Base-by-base conservation (phyloP, 257 asterid genomes). In the Plectranthus barbatus region DNA sequence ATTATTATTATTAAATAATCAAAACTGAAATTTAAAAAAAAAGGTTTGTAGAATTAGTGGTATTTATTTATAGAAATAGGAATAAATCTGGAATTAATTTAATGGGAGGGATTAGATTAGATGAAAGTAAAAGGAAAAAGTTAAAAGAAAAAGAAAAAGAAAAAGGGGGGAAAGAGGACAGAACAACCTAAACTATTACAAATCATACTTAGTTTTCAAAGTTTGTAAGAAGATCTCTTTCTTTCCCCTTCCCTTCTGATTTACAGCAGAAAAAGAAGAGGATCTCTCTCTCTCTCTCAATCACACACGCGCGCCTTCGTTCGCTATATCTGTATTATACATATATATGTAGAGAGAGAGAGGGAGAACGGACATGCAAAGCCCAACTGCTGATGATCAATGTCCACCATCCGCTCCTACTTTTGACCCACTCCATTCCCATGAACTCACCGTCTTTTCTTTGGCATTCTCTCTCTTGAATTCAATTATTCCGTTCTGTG, bases 351-450 rank as follows among this genome's bases (percentile, higher is more conserved):
- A 24, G 70, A 70, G 20, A 57, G 15, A 62, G 15, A 46, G 73
- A 62, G 13, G 24, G 18, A 49, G 20, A 37, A n/a, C 15, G 61
- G 73, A 77, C 83, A 77, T 82, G 92, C 90, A 80, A 74, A 75
- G 29, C 65, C 76, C 80, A 73, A 76, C 64, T 40, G 68, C 66
- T 64, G 69, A 73, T 71, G 74, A 72, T 66, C 80, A 66, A 68
- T 58, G 69, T 31, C 73, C 58, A 53, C 26, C 79, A 55, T 66
- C 80, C 65, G 39, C 58, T 61, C 67, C 78, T 20, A 59, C 83
- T 74, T 80, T 80, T 76, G 81, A 60, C 72, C 64, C 85, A 74
- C 81, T 61, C 76, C 69, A 45, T 53, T 67, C 79, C 76, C 79
- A 79, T 85, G 86, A 80, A 62, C 68, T 70, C 74, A 20, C 73